These are phyloP conservation scores for Talaromyces rugulosus DNA, from an alignment of 2,329 filamentous ascomycete genomes.

Conservation along the genomic window DNA sequence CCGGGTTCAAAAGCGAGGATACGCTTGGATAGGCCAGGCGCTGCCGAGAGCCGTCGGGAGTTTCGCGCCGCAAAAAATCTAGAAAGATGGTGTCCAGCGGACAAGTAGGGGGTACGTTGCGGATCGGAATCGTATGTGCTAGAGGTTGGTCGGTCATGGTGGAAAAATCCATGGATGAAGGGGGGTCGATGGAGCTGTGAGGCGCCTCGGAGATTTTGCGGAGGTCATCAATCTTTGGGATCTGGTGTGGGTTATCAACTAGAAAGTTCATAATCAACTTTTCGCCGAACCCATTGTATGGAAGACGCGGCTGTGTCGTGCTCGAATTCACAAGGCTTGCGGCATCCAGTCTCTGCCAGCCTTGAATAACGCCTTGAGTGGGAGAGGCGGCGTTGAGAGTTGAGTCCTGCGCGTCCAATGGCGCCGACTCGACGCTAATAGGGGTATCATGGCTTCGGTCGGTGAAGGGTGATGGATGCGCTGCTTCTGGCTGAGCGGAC, in stretches of 20 bases:
- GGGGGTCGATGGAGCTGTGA: slow-evolving; percentile 19
- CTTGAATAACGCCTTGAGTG: slow-evolving; percentile 16
- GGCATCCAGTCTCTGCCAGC: slow-evolving; percentile 6
- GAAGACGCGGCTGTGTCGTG: slow-evolving; percentile 31
- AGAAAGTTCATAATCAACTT: slow-evolving; percentile 70
- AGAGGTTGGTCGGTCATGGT: slow-evolving; percentile 21
- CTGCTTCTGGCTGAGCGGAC: slow-evolving; percentile 5
- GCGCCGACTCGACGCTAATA: slow-evolving; percentile 15
- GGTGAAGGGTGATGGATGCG: slow-evolving; percentile 22
- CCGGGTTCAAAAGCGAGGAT: slow-evolving; percentile 70
- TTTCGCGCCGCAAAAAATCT: slow-evolving; percentile 67
- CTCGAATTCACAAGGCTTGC: slow-evolving; percentile 1
- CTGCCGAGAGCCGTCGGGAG: slow-evolving; percentile 58
- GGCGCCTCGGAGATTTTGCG: slow-evolving; percentile 20
- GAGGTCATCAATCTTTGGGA: slow-evolving; percentile 49
- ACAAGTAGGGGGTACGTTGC: slow-evolving; percentile 66
- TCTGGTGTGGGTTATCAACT: slow-evolving; percentile 57
- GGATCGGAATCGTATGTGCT: slow-evolving; percentile 44
- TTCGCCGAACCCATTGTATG: slow-evolving; percentile 57
- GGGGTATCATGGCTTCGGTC: slow-evolving; percentile 23
- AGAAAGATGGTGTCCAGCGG: slow-evolving; percentile 74
- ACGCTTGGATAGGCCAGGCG: slow-evolving; percentile 78
- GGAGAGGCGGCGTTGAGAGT: slow-evolving; percentile 26
- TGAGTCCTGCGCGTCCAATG: slow-evolving; percentile 27
- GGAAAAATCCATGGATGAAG: slow-evolving; percentile 19